Conservation (phyloP, 73 alveolate species). For the Paramecium biaurelia region DNA sequence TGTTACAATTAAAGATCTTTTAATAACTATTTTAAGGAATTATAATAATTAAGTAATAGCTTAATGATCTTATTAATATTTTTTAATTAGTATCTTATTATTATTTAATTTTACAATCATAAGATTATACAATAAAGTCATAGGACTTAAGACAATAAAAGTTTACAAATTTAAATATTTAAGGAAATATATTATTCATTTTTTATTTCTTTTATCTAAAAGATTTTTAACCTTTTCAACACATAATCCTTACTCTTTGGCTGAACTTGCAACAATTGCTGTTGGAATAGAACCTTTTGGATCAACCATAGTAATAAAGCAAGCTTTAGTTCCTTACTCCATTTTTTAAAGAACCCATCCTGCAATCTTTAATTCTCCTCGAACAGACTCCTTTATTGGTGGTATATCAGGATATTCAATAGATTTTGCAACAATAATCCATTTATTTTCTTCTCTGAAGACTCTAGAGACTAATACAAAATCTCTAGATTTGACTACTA, state of each 20-base stretch:
- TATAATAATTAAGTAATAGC: too few relatives aligned
- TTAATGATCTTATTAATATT: too few relatives aligned
- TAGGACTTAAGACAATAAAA: background rate
- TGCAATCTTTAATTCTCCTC: constrained; percentile 35
- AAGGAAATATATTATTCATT: background rate
- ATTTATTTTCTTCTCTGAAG: background rate
- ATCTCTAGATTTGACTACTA: constrained; percentile 30
- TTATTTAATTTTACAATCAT: too few relatives aligned
- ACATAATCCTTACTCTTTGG: constrained; percentile 44
- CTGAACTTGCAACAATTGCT: constrained; percentile 37
- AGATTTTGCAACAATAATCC: constrained; percentile 28
- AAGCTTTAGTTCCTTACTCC: background rate
- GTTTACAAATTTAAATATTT: background rate
- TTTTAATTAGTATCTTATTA: too few relatives aligned
- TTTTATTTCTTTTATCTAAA: constrained; percentile 35
- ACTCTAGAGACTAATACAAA: constrained; percentile 21
- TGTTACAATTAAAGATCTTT: too few relatives aligned
- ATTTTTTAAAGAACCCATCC: constrained; percentile 14
- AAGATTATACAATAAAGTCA: too few relatives aligned
- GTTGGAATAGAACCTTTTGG: constrained; percentile 49
- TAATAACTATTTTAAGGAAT: too few relatives aligned
- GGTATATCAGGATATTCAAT: constrained; percentile 41
- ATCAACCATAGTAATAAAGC: constrained; percentile 33
- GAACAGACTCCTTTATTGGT: background rate
- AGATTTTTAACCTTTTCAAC: constrained; percentile 41